phyloP scores from a whole-genome alignment of 2,329 filamentous ascomycete species.

The Thermoascus crustaceus region DNA sequence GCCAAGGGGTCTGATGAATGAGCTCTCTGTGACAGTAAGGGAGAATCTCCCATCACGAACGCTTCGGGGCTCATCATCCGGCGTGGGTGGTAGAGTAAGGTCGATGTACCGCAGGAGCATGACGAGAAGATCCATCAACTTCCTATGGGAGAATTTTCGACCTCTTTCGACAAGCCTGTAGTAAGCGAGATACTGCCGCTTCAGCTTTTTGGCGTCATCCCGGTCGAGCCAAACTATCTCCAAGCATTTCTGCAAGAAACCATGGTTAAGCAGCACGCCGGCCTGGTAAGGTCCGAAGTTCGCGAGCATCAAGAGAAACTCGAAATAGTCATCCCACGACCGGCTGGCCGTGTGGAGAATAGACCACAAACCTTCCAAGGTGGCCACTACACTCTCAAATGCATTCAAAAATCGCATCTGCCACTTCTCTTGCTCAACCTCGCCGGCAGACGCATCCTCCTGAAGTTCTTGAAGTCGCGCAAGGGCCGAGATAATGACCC shows the following conservation, averaged over 20 bases:
- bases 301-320: constrained; percentile 59
- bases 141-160: constrained; percentile 36
- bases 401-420: constrained; percentile 19
- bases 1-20: constrained; percentile 26
- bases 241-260: constrained; percentile 53
- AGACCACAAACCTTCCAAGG: constrained; percentile 53
- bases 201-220: constrained; percentile 41
- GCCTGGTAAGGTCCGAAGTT: constrained; percentile 53
- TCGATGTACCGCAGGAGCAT: constrained; percentile 32
- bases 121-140: constrained; percentile 36
- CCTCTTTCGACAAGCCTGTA: constrained; percentile 38
- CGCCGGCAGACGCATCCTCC: constrained; percentile 17
- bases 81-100: constrained; percentile 21
- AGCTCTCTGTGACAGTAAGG: constrained; percentile 25
- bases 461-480: constrained; percentile 42
- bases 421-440: constrained; percentile 17
- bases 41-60: constrained; percentile 23
- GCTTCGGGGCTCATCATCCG: constrained; percentile 17
- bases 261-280: constrained; percentile 50
- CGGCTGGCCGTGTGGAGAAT: constrained; percentile 54
- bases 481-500: constrained; percentile 47
- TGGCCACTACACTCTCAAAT: constrained; percentile 30
- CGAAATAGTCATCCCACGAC: constrained; percentile 71
- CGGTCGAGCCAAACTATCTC: constrained; percentile 55
- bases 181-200: constrained; percentile 45